phyloP scores from a whole-genome alignment of 495 filamentous ascomycete species.

The Hyaloscypha finlandica region DNA sequence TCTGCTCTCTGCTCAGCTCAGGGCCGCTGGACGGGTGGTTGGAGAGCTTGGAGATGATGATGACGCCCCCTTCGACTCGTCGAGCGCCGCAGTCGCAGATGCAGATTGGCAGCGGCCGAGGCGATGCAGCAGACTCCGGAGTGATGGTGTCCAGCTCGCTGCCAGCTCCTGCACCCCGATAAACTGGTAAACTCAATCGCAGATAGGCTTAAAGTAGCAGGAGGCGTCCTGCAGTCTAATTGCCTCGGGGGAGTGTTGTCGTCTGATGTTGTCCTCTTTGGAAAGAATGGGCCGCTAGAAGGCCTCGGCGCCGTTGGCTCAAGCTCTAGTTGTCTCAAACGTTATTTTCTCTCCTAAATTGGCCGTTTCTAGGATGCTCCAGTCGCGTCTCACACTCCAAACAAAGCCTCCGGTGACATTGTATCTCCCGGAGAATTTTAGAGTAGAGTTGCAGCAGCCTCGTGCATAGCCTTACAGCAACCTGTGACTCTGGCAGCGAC shows the following conservation, averaged over 20 bases:
- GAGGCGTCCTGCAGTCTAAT: not conserved
- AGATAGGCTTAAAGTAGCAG: not conserved
- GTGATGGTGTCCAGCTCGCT: not conserved
- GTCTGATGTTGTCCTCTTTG: not conserved
- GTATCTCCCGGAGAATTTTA: conserved; percentile 5
- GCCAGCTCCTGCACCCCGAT: too few species aligned
- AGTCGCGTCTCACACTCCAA: not conserved
- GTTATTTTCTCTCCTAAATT: not conserved
- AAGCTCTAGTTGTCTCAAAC: not conserved
- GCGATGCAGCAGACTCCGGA: not conserved
- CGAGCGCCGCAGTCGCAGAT: not conserved
- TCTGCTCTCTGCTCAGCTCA: not conserved
- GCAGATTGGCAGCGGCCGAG: not conserved
- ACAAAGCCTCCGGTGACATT: conserved; percentile 8
- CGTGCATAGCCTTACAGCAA: not conserved
- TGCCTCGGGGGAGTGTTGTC: not conserved
- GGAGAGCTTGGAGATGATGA: not conserved
- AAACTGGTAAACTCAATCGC: not conserved
- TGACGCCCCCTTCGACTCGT: not conserved
- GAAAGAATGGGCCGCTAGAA: not conserved
- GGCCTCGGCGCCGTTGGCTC: not conserved
- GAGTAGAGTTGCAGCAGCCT: conserved; percentile 1
- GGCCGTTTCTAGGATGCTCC: too few species aligned
- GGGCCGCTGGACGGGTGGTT: not conserved
- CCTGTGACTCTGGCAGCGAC: conserved; percentile 2